Evolutionary conservation across 768 basidiomycete species (phyloP).

Genomic region (Mycena albidolilacea): DNA sequence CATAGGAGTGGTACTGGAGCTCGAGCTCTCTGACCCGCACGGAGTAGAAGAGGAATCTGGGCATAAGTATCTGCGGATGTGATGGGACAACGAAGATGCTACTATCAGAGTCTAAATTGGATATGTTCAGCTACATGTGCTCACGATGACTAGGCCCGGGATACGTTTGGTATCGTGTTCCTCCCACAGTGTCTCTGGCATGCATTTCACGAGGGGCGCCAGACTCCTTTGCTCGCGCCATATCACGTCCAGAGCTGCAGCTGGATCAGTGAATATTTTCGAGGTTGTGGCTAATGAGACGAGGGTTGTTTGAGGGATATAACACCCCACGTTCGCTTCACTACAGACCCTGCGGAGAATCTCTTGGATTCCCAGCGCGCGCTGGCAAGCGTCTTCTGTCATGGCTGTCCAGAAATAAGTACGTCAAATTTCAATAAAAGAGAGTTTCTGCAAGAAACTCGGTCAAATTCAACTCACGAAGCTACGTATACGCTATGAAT

Average conservation of each 20-base stretch:
- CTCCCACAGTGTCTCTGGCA: conserved; percentile 34
- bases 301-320: neutral
- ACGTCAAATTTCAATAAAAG: too few relatives aligned
- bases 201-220: conserved; percentile 31
- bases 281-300: conserved; percentile 14
- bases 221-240: conserved; percentile 7
- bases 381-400: conserved; percentile 3
- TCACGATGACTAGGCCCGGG: conserved; percentile 1
- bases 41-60: conserved; percentile 32
- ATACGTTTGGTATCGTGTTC: neutral
- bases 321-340: neutral
- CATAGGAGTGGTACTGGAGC: neutral
- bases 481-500: too few relatives aligned
- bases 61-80: conserved; percentile 7
- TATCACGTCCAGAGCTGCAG: conserved; percentile 24
- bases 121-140: neutral
- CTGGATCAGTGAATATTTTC: conserved; percentile 20
- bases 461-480: too few relatives aligned
- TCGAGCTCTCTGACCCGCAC: conserved; percentile 16
- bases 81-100: conserved; percentile 29
- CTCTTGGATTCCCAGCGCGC: conserved; percentile 24
- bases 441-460: too few relatives aligned
- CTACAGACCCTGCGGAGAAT: conserved; percentile 30
- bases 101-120: neutral
- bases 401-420: neutral